phyloP scores from a whole-genome alignment of 75 land plant genomes.

The Cupressus sempervirens region DNA sequence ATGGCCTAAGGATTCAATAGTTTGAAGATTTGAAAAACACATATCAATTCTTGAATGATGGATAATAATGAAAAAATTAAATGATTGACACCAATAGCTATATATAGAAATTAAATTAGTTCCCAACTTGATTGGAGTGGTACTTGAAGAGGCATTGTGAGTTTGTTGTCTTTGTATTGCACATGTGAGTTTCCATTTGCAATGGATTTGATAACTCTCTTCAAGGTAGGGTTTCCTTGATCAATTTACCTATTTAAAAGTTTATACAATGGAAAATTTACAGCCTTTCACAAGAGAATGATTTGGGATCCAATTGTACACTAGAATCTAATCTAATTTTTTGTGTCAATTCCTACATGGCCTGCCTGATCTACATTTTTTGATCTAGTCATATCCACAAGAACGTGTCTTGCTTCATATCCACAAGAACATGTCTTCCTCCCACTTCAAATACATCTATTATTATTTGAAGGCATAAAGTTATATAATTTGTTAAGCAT shows the following conservation, averaged over 20 bases:
- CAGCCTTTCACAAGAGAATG: background rate
- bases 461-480: conserved; percentile 21
- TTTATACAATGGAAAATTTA: background rate
- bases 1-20: conserved; percentile 24
- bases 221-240: conserved; percentile 42
- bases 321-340: conserved; percentile 24
- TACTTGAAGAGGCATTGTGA: conserved; percentile 46
- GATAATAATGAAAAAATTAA: background rate
- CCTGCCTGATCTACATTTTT: conserved; percentile 49
- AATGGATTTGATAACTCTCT: conserved; percentile 46
- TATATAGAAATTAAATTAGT: background rate
- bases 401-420: no score
- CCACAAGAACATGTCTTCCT: conserved; percentile 47
- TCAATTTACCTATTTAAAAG: conserved; percentile 44
- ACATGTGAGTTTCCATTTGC: conserved; percentile 42
- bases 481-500: background rate
- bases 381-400: conserved; percentile 53
- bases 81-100: background rate
- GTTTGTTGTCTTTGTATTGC: conserved; percentile 47
- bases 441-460: conserved; percentile 35
- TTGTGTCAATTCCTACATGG: conserved; percentile 25
- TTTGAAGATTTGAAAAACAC: conserved; percentile 28
- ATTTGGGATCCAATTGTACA: background rate
- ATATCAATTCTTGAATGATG: conserved; percentile 22
- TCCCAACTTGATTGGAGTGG: background rate